Base-by-base conservation (phyloP, 768 basidiomycete genomes). In the Astraeus odoratus region DNA sequence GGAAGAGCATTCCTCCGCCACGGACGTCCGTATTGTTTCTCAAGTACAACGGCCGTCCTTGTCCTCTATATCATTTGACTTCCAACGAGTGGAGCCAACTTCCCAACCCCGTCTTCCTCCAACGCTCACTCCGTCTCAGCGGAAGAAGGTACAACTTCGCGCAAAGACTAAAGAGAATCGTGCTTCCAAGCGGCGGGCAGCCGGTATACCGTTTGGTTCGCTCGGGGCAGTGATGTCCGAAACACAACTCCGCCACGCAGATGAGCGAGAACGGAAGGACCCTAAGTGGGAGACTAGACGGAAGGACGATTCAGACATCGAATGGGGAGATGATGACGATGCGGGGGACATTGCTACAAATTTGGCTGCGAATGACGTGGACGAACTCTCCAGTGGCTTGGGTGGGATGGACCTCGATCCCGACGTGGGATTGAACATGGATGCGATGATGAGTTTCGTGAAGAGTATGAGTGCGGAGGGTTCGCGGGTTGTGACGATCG, bases 391-490 rank as follows among this genome's bases (percentile, higher is more conserved):
- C 37, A 52, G 49, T 18, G 56, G 42, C 19, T 58, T 61, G 3
- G 69, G 67, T 42, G 82, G 71, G 18, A 88, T 87, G 85, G 73
- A 76, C 2, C 58, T 87, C 16, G 86, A 88, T 48, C 64, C 68
- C 0, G 83, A 86, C 19, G 41, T 80, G 33, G 70, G 71, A 8
- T 31, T 72, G 8, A 67, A 73, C 51, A 33, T 68, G 35, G 57
- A 60, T 3, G 77, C 76, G 18, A 76, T 86, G 81, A 58, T 61
- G 47, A 56, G 63, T 12, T 85, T 85, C 47, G 66, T 75, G 33
- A 55, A 67, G 40, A 71, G 81, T 5, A 72, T 77, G 69, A 62
- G 75, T 46, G 70, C 51, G 7, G 59, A 70, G 18, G 78, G 76
- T 5, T 72, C 71, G 4, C 52, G 48, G 36, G 71, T 73, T 49